A percentile compares a stretch with the other conserved stretches of the same genome.
Evolutionary conservation across 345 rosid species (phyloP).

Genomic region (Aquilaria malaccensis): DNA sequence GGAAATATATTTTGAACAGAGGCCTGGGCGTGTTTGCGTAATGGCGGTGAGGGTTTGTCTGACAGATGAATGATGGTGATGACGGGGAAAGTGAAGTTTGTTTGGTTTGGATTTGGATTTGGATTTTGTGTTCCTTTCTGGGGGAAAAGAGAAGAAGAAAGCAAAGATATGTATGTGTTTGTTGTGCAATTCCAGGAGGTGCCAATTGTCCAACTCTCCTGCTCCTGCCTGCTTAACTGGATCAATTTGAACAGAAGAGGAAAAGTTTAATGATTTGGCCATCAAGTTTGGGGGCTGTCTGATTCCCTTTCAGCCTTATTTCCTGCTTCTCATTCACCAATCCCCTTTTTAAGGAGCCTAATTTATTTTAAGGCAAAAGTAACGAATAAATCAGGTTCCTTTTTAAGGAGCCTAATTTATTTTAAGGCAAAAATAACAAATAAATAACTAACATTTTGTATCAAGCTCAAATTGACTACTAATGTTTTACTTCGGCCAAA

Average conservation of each 20-base stretch:
- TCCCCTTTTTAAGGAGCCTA: too few relatives aligned
- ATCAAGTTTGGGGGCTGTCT: not conserved
- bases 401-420: too few relatives aligned
- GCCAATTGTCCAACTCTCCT: conserved; percentile 12
- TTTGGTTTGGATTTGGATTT: not conserved
- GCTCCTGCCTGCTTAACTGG: not conserved
- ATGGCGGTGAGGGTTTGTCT: not conserved
- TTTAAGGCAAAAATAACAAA: too few relatives aligned
- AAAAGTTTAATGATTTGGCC: too few relatives aligned
- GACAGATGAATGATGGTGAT: conserved; percentile 7
- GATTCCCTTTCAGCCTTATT: too few relatives aligned
- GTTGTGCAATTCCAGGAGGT: not conserved
- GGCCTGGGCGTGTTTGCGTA: not conserved
- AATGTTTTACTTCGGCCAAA: too few relatives aligned
- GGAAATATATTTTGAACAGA: conserved; percentile 5
- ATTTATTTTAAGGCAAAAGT: too few relatives aligned
- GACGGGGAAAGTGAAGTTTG: conserved; percentile 3
- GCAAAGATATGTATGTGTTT: not conserved
- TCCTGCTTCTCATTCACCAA: too few relatives aligned
- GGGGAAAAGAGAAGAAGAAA: not conserved
- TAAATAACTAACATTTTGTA: too few relatives aligned
- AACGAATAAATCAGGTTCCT: too few relatives aligned
- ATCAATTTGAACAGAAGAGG: not conserved
- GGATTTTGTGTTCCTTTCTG: conserved; percentile 1
- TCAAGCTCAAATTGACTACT: too few relatives aligned